phyloP scores from a whole-genome alignment of 805 yeast genomes.

The Kodamaea nitidulidarum region DNA sequence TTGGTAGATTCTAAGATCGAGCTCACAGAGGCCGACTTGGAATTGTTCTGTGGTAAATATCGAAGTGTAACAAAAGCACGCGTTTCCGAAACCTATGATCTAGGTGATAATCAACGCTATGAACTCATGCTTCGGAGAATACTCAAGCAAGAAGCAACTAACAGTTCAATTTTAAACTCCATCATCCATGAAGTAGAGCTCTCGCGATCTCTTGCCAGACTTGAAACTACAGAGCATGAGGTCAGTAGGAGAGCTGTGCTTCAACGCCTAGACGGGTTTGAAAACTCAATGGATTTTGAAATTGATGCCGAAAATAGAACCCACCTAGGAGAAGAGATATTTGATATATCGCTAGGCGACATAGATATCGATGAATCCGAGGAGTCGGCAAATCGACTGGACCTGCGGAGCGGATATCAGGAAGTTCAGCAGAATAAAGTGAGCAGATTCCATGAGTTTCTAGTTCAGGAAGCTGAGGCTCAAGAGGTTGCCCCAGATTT shows the following conservation, averaged over 20 bases:
- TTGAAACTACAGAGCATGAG: constrained; percentile 6
- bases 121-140: background rate
- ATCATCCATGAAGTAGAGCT: constrained; percentile 7
- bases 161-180: constrained; percentile 1
- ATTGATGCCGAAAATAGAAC: constrained; percentile 1
- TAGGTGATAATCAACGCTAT: background rate
- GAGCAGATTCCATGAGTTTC: background rate
- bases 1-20: background rate
- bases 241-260: constrained; percentile 2
- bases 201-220: constrained; percentile 7
- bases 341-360: constrained; percentile 22
- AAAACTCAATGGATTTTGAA: constrained; percentile 1
- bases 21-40: background rate
- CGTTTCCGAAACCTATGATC: too few species aligned
- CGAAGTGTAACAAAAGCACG: background rate
- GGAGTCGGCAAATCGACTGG: too few species aligned
- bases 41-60: background rate
- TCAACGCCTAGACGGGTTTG: background rate
- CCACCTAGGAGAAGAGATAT: constrained; percentile 12
- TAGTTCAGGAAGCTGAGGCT: background rate
- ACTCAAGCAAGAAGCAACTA: background rate
- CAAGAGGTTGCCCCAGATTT: background rate
- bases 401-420: background rate
- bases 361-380: constrained; percentile 9
- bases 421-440: background rate